Base-by-base conservation (phyloP, 2,329 filamentous ascomycete species). In the Eutypella sp. region DNA sequence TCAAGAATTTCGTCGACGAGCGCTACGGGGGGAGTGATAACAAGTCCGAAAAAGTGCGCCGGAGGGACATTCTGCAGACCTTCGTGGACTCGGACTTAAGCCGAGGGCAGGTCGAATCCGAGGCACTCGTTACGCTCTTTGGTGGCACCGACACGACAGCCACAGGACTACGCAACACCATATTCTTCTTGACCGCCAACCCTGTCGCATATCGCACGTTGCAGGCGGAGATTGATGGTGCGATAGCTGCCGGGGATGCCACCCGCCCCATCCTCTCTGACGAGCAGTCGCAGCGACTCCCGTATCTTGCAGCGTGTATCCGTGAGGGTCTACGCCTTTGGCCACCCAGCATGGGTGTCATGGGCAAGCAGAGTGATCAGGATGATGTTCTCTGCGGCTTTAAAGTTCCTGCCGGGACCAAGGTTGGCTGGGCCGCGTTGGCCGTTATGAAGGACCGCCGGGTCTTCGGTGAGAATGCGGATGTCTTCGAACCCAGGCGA, bases 251-350 rank as follows among this genome's bases (percentile, higher is more conserved):
- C 16, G 47, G 47, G 25, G 25, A 29, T 19, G 9, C 16, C 2
- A 46, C n/a, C n/a, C n/a, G n/a, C n/a, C n/a, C n/a, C n/a, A n/a
- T 49, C 16, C 34, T 27, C 16, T 13, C 31, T 3, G 24, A 36
- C n/a, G 36, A 15, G 4, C 62, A 70, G 41, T 61, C 60, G 3
- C 64, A 67, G 2, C 60, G 34, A 15, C 44, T 74, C 44, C 69
- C 68, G 0, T 76, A 73, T 47, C 59, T 74, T n/a, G 68, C 74
- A 47, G 70, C 69, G 45, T 54, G 13, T 42, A 47, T 55, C 23
- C 42, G 48, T n/a, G 52, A 56, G 40, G 41, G 45, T 4, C 27
- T 45, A n/a, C 25, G 22, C 15, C 42, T 25, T 42, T 65, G 70
- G 40, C 63, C 70, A 11, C 66, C 69, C 5, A 64, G 65, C 0